phyloP scores from a whole-genome alignment of 176 grass and related monocot genomes.

The Triticum timopheevii region DNA sequence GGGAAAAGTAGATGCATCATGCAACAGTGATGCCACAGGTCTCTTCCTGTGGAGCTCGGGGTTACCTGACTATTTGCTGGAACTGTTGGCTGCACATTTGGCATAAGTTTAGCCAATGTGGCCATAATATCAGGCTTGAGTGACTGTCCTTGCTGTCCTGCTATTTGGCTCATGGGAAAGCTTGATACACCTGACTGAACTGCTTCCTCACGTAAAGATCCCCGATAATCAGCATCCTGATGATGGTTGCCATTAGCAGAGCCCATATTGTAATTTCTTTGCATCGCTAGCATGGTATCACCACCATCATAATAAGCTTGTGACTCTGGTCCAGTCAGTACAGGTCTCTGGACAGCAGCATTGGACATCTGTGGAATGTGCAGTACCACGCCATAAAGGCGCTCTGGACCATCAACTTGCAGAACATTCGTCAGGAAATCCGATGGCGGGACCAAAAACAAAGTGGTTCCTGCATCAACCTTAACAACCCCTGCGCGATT shows the following conservation, averaged over 20 bases:
- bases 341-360: conserved; percentile 47
- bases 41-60: conserved; percentile 20
- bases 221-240: conserved; percentile 37
- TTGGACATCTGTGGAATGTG: conserved; percentile 67
- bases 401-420: conserved; percentile 75
- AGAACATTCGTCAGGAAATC: conserved; percentile 82
- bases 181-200: conserved; percentile 39
- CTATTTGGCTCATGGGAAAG: conserved; percentile 28
- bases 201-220: conserved; percentile 34
- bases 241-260: conserved; percentile 24
- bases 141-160: conserved; percentile 43
- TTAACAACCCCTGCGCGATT: conserved; percentile 94
- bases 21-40: conserved; percentile 21
- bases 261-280: conserved; percentile 43
- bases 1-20: conserved; percentile 30
- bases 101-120: conserved; percentile 73
- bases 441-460: conserved; percentile 91
- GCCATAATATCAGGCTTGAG: conserved; percentile 80
- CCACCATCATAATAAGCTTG: conserved; percentile 47
- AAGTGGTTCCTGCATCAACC: conserved; percentile 65
- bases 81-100: conserved; percentile 44
- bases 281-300: conserved; percentile 25
- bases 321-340: conserved; percentile 32
- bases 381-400: conserved; percentile 89
- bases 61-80: conserved; percentile 43